Evolutionary conservation across 306 rosid species (phyloP).

Genomic region (Psophocarpus tetragonolobus): DNA sequence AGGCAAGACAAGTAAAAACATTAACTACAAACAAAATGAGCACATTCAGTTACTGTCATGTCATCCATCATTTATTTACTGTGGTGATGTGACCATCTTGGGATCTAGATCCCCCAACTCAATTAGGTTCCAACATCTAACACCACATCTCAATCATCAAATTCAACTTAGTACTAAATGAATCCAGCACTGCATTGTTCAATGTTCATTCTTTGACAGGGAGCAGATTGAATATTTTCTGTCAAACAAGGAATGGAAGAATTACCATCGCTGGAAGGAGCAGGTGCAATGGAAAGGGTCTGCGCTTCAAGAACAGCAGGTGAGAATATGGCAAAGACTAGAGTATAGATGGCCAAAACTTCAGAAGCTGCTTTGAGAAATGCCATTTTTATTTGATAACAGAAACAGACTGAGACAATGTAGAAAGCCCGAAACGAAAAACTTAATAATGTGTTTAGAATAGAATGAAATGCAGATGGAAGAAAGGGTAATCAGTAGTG

Average conservation of each 20-base stretch:
- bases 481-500: background rate
- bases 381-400: slow-evolving; percentile 38
- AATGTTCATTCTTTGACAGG: background rate
- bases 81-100: background rate
- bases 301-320: slow-evolving; percentile 43
- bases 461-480: background rate
- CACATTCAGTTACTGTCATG: background rate
- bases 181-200: background rate
- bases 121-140: background rate
- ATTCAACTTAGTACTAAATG: background rate
- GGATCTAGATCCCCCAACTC: background rate
- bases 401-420: background rate
- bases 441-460: background rate
- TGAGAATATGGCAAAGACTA: slow-evolving; percentile 49
- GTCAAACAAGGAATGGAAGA: background rate
- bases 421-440: background rate
- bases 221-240: background rate
- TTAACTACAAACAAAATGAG: background rate
- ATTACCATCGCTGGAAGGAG: slow-evolving; percentile 77
- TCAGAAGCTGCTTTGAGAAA: slow-evolving; percentile 31
- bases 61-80: background rate
- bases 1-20: background rate
- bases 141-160: background rate
- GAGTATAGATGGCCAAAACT: slow-evolving; percentile 35
- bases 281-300: slow-evolving; percentile 50